Percentiles rank a stretch among this genome's conserved stretches.
Conservation (phyloP, 73 alveolate species). For the Uronychia binucleata region DNA sequence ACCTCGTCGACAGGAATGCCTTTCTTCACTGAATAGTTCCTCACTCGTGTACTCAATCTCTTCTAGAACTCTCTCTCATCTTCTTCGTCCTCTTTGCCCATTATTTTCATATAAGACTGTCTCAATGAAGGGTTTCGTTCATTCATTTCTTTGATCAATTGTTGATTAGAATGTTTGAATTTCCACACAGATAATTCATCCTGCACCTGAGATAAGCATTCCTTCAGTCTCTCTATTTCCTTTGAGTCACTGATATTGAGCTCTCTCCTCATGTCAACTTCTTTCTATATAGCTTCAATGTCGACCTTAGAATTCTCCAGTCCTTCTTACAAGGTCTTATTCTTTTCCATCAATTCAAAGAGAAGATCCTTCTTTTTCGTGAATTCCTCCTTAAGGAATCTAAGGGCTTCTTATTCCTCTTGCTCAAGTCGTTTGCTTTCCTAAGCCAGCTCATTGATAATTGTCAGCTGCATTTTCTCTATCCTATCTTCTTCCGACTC, state of each 20-base stretch:
- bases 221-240: conserved; percentile 6
- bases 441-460: not conserved
- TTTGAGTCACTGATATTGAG: conserved; percentile 18
- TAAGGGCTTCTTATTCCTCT: not conserved
- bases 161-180: conserved; percentile 22
- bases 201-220: not conserved
- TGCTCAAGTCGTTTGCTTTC: not conserved
- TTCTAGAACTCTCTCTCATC: not conserved
- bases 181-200: conserved; percentile 20
- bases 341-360: not conserved
- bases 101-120: not conserved
- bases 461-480: not conserved
- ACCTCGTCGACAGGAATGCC: not conserved
- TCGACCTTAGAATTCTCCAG: not conserved
- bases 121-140: conserved; percentile 22
- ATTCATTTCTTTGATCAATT: conserved; percentile 20
- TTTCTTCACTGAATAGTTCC: not conserved
- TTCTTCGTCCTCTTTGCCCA: not conserved
- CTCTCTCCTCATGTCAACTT: conserved; percentile 21
- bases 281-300: not conserved
- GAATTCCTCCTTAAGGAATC: not conserved
- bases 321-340: not conserved
- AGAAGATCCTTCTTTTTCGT: not conserved
- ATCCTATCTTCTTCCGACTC: not conserved
- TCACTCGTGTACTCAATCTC: not conserved